phyloP scores from a whole-genome alignment of 2,329 filamentous ascomycete genomes.

The Pseudogymnoascus sp. region DNA sequence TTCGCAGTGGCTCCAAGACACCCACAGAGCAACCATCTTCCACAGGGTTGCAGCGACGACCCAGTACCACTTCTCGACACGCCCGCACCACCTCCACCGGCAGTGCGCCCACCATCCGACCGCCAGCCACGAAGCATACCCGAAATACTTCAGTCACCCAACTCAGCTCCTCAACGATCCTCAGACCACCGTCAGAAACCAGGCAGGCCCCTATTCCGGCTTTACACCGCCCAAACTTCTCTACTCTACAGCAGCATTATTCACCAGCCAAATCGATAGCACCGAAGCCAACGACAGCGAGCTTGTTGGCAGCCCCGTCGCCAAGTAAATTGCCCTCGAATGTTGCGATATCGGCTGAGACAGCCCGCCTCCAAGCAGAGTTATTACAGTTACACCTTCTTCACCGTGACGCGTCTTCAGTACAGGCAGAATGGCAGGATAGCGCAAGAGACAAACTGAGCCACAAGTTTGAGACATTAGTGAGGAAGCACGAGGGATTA shows the following conservation, averaged over 20 bases:
- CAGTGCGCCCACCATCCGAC: conserved; percentile 17
- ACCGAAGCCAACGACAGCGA: conserved; percentile 55
- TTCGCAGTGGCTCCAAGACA: neutral
- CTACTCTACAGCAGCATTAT: conserved; percentile 59
- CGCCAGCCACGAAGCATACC: conserved; percentile 21
- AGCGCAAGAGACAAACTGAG: conserved; percentile 47
- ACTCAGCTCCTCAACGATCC: conserved; percentile 17
- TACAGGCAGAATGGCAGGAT: conserved; percentile 45
- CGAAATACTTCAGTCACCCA: conserved; percentile 25
- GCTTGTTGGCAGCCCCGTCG: conserved; percentile 51
- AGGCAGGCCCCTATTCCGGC: conserved; percentile 14
- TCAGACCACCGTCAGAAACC: conserved; percentile 17
- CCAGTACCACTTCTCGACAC: neutral
- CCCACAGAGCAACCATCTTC: neutral
- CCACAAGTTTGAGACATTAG: conserved; percentile 35
- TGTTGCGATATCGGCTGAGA: conserved; percentile 51
- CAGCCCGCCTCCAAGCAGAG: conserved; percentile 53
- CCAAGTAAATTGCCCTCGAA: conserved; percentile 56
- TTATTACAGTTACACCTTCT: conserved; percentile 59
- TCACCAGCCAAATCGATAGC: conserved; percentile 54
- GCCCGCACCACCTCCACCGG: conserved; percentile 5
- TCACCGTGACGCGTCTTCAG: conserved; percentile 45
- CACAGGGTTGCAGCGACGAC: neutral
- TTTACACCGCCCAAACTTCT: conserved; percentile 37
- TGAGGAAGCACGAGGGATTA: conserved; percentile 35